Conservation (phyloP, 2,329 filamentous ascomycete species). For the Hirsutella thompsonii region DNA sequence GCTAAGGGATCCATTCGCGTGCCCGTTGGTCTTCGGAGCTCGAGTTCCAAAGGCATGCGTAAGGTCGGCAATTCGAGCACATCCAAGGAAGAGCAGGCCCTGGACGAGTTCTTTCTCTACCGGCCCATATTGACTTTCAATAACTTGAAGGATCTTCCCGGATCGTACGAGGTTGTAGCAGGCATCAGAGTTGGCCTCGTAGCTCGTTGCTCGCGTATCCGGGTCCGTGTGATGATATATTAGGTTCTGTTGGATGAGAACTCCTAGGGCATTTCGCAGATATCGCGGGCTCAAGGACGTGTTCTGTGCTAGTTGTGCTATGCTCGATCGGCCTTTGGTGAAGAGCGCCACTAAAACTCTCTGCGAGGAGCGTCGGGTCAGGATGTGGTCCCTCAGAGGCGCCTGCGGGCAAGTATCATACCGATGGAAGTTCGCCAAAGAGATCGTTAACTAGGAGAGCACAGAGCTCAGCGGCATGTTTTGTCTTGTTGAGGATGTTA, state of each 20-base stretch:
- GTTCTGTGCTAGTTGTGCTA: constrained; percentile 55
- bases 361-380: constrained; percentile 33
- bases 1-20: constrained; percentile 20
- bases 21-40: constrained; percentile 20
- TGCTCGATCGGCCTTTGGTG: constrained; percentile 62
- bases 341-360: constrained; percentile 73
- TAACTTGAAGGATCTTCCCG: constrained; percentile 67
- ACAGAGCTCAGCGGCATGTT: constrained; percentile 78
- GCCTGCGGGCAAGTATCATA: constrained; percentile 26
- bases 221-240: constrained; percentile 58
- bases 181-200: constrained; percentile 69
- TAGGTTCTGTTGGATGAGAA: constrained; percentile 81
- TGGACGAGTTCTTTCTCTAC: constrained; percentile 63
- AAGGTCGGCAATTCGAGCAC: constrained; percentile 60
- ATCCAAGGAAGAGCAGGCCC: constrained; percentile 63
- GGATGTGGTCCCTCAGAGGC: constrained; percentile 3
- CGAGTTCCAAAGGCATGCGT: constrained; percentile 44
- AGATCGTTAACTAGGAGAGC: constrained; percentile 77
- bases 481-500: constrained; percentile 34
- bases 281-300: constrained; percentile 64
- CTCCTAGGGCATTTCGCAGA: constrained; percentile 67
- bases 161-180: constrained; percentile 74
- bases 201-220: constrained; percentile 54
- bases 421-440: constrained; percentile 83
- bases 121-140: constrained; percentile 62